A percentile compares a stretch with the other conserved stretches of the same genome.
These are phyloP conservation scores for Suillus tomentosus DNA, from an alignment of 768 basidiomycete genomes.

Conservation along the genomic window DNA sequence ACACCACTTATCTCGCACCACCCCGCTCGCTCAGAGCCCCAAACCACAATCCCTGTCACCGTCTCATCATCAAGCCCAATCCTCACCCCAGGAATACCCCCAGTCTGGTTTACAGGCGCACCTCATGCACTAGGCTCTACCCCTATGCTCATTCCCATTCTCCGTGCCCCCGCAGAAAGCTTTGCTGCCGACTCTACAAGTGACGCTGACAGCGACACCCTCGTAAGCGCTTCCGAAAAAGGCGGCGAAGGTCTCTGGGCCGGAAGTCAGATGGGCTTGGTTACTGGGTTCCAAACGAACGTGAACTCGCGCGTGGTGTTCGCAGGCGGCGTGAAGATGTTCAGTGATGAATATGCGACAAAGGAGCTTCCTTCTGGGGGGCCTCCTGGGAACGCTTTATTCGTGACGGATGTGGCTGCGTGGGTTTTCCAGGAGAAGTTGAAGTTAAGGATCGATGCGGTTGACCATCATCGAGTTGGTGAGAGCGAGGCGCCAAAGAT, in stretches of 20 bases:
- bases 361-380: conserved; percentile 62
- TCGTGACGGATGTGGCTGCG: conserved; percentile 71
- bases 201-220: conserved; percentile 24
- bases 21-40: conserved; percentile 65
- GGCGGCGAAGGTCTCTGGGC: conserved; percentile 83
- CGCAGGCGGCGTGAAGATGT: conserved; percentile 77
- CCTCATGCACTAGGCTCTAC: conserved; percentile 67
- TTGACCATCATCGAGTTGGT: conserved; percentile 72
- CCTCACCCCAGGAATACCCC: conserved; percentile 48
- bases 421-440: conserved; percentile 93
- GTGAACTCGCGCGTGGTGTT: conserved; percentile 79
- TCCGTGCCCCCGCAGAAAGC: conserved; percentile 74
- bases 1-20: conserved; percentile 87
- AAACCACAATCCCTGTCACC: conserved; percentile 66
- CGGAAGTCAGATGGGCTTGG: conserved; percentile 73
- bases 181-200: conserved; percentile 69
- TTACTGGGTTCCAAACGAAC: conserved; percentile 87
- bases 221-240: conserved; percentile 72
- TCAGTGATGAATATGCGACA: conserved; percentile 73
- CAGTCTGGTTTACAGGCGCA: conserved; percentile 78
- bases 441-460: conserved; percentile 75
- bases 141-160: conserved; percentile 81
- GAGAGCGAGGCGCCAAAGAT: conserved; percentile 60
- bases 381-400: conserved; percentile 73
- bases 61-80: conserved; percentile 45